phyloP scores from a whole-genome alignment of 345 rosid genomes.

The Anastatica hierochuntica region DNA sequence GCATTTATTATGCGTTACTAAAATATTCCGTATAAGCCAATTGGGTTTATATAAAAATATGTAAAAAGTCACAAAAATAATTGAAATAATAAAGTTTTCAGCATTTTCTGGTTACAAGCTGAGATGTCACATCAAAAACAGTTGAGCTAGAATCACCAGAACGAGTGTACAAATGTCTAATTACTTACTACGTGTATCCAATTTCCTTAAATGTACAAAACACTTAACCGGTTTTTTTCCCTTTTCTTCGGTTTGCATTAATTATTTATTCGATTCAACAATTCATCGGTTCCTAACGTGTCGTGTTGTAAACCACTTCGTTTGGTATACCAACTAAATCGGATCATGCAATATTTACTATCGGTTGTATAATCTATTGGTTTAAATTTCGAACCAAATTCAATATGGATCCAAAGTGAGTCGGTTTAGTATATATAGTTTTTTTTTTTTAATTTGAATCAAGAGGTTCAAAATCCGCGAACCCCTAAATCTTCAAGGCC shows the following conservation, averaged over 20 bases:
- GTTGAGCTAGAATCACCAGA: slow-evolving; percentile 17
- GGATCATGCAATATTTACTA: too few species aligned
- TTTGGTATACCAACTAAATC: too few species aligned
- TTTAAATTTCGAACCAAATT: neutral
- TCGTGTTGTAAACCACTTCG: too few species aligned
- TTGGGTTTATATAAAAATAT: neutral
- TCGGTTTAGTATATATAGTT: too few species aligned
- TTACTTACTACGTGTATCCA: slow-evolving; percentile 13
- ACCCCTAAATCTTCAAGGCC: too few species aligned
- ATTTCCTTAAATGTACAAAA: slow-evolving; percentile 6
- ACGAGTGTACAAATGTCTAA: too few species aligned
- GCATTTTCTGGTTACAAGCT: slow-evolving; percentile 20
- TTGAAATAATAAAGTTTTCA: slow-evolving; percentile 3
- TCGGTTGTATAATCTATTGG: too few species aligned
- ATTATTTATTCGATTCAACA: neutral
- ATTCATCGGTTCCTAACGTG: neutral
- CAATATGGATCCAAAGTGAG: too few species aligned
- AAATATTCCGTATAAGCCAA: slow-evolving; percentile 6
- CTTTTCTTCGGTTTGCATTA: slow-evolving; percentile 5
- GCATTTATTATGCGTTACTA: slow-evolving; percentile 1
- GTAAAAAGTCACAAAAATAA: neutral
- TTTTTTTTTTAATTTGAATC: too few species aligned
- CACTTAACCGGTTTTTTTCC: too few species aligned
- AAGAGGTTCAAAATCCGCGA: too few species aligned
- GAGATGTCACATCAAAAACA: slow-evolving; percentile 23